phyloP scores from a whole-genome alignment of 306 rosid species.

The Mimosa pudica region DNA sequence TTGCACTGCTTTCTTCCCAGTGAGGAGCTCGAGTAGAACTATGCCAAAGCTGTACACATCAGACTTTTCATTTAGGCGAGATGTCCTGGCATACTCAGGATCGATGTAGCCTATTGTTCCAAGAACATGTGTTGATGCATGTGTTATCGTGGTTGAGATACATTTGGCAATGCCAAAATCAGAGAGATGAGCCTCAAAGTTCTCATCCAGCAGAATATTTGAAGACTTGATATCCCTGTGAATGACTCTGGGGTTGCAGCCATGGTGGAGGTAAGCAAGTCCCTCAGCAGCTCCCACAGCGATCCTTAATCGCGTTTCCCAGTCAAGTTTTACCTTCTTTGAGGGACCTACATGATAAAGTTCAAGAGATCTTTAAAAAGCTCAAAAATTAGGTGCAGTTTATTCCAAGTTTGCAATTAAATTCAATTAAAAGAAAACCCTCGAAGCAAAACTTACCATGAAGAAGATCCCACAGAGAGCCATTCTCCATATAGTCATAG shows the following conservation, averaged over 20 bases:
- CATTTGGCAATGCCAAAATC: conserved; percentile 97
- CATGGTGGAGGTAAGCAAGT: conserved; percentile 90
- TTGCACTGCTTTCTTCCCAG: conserved; percentile 92
- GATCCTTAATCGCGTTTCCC: conserved; percentile 77
- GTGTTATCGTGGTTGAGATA: conserved; percentile 68
- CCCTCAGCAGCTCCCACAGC: conserved; percentile 97
- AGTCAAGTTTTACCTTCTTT: conserved; percentile 79
- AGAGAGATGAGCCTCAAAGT: conserved; percentile 86
- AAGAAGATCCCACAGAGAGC: conserved; percentile 96
- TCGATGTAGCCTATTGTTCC: conserved; percentile 98
- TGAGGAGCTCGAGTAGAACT: conserved; percentile 89
- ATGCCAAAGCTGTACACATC: conserved; percentile 94
- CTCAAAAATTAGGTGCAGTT: background rate
- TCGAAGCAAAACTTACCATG: conserved; percentile 56
- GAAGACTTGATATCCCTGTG: conserved; percentile 96
- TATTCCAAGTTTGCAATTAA: background rate
- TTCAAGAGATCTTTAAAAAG: background rate
- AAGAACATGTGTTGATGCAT: conserved; percentile 85
- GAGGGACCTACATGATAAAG: conserved; percentile 48
- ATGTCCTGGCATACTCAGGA: conserved; percentile 94
- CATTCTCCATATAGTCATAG: conserved; percentile 96
- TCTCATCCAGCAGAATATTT: conserved; percentile 81
- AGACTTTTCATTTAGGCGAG: conserved; percentile 92
- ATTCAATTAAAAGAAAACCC: background rate
- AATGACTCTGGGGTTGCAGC: conserved; percentile 88